Evolutionary conservation across 148 eudicot genomes (phyloP), one percentile per base, ranked within the genome.

Genomic region (Nepenthes mirabilis): DNA sequence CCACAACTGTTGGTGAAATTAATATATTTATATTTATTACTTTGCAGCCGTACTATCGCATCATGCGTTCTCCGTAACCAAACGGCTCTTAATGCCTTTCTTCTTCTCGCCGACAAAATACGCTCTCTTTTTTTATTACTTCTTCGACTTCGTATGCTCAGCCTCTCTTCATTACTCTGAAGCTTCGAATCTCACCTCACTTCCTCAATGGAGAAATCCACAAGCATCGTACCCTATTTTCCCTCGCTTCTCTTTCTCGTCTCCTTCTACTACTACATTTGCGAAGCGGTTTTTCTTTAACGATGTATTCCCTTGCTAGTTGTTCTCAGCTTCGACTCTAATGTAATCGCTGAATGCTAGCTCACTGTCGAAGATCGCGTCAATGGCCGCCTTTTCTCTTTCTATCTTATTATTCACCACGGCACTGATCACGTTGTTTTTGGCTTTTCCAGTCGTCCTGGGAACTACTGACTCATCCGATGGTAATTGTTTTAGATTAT

Each of bases 391-490:
- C 60, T 66, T 61, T 36, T 53, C 62, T 56, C 37, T 36, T 33
- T 61, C 59, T 61, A 36, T 60, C 45, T 35, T 76, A 23, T 53
- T 60, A 14, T 11, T 68, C 47, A 51, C 12, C 59, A 40, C 65
- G 47, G 70, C 14, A 64, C 60, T 77, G 60, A 73, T 81, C 68
- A 68, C 70, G 35, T 43, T 72, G 49, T 32, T 75, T 10, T 57
- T 74, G 59, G 9, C 49, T 62, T 64, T 64, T 33, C 56, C 37
- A 60, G 49, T 53, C 14, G 82, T 72, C 13, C 68, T 64, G 51
- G 88, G 73, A 11, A 79, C 79, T 55, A 90, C 97, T 79, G 87
- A 87, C 74, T 71, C 80, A 11, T 74, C 78, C 70, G 95, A 90
- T 56, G 80, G 90, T 90, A 77, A 35, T 58, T 65, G 34, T 6